Base-by-base conservation (phyloP, 371 early-diverging fungal genomes). In the Apophysomyces trapeziformis region DNA sequence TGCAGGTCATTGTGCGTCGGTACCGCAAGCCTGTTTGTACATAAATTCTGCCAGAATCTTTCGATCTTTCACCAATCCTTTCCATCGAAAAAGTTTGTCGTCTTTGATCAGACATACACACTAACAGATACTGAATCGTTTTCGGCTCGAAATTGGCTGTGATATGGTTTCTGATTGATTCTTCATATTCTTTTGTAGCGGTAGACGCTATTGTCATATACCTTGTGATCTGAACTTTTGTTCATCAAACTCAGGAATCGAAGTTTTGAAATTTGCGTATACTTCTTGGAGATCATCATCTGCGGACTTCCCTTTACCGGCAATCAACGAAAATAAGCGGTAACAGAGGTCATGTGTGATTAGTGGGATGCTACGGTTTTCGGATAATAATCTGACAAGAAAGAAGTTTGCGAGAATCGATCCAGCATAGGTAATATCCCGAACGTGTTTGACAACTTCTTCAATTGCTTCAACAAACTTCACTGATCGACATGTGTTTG, bases 301-400 rank as follows among this genome's bases (percentile, higher is more conserved):
- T 16, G 47, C 7, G n/a, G 11, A 7, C 5, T 21, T 47, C 16
- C 47, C 47, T 13, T n/a, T 11, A 18, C 47, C 47, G 13, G 21
- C 47, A n/a, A 47, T 47, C 47, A 47, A 47, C n/a, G 47, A 47
- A 16, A 47, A 47, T 47, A 47, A 14, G 21, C 16, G n/a, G 18
- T 47, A 47, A n/a, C 47, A 47, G 16, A 47, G 47, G 1, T 47
- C 7, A 16, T 47, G 47, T 1, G 47, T 47, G 16, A 47, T 47
- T 4, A 2, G 47, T 16, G n/a, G 47, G 16, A 47, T 11, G 11
- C n/a, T 11, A 14, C 7, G 1, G 14, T 47, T 47, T n/a, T 47
- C 47, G n/a, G 47, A 47, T 11, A 47, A 16, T 4, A 47, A 4
- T 21, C 16, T 26, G 11, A 16, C 16, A 16, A 47, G 21, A 47